Conservation (phyloP, 371 early-diverging fungal genomes). For the Rhizopus stolonifer region DNA sequence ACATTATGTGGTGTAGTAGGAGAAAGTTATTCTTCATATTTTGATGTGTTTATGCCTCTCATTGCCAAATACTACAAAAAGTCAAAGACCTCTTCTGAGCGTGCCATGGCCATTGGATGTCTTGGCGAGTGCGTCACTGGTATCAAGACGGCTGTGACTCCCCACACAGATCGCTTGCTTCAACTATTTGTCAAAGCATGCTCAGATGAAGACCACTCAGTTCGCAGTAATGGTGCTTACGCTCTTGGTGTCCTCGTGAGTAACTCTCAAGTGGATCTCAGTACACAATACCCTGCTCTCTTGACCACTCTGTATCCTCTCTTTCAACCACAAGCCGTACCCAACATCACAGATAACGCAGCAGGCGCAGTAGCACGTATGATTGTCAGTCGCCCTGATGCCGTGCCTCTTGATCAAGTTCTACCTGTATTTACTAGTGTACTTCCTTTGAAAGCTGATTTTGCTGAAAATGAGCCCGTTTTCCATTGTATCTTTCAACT, state of each 20-base stretch:
- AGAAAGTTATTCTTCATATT: slow-evolving; percentile 68
- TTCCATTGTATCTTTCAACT: slow-evolving; percentile 69
- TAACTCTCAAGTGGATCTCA: slow-evolving; percentile 69
- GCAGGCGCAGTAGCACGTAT: slow-evolving; percentile 85
- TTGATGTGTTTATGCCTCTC: slow-evolving; percentile 77
- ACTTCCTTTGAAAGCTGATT: slow-evolving; percentile 80
- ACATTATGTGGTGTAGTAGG: slow-evolving; percentile 76
- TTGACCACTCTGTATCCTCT: slow-evolving; percentile 64
- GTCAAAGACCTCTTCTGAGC: slow-evolving; percentile 69
- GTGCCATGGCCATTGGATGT: slow-evolving; percentile 89
- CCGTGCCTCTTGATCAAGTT: slow-evolving; percentile 72
- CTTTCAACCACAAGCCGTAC: slow-evolving; percentile 61
- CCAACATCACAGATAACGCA: slow-evolving; percentile 85
- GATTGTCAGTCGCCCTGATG: slow-evolving; percentile 67
- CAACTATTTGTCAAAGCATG: slow-evolving; percentile 70
- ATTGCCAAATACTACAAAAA: slow-evolving; percentile 82
- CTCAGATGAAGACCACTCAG: slow-evolving; percentile 77
- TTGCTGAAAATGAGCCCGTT: slow-evolving; percentile 79
- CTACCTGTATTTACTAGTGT: slow-evolving; percentile 69
- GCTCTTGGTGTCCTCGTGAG: slow-evolving; percentile 76
- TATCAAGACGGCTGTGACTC: slow-evolving; percentile 71
- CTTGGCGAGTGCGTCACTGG: slow-evolving; percentile 82
- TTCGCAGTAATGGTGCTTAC: slow-evolving; percentile 85
- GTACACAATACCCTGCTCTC: slow-evolving; percentile 69
- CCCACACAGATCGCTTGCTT: slow-evolving; percentile 70